Conservation (phyloP, 2,329 filamentous ascomycete genomes). For the Colletotrichum neosansevieriae region DNA sequence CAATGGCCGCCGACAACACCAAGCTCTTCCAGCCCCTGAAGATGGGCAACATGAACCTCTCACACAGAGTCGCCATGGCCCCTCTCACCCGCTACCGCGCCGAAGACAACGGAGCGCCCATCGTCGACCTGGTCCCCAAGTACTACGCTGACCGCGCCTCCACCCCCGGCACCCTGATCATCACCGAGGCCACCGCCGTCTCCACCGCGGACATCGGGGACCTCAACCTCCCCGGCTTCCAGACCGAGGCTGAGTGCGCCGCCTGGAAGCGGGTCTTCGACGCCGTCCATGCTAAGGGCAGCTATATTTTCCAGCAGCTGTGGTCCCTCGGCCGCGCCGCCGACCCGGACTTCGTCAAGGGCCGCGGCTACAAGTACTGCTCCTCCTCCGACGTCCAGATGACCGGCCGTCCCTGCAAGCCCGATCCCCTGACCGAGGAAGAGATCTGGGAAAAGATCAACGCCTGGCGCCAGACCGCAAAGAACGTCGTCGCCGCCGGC, state of each 20-base stretch:
- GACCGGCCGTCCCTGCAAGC: slow-evolving; percentile 41
- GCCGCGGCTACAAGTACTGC: slow-evolving; percentile 45
- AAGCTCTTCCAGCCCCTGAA: slow-evolving; percentile 58
- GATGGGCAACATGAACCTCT: slow-evolving; percentile 53
- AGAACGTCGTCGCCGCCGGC: slow-evolving; percentile 60
- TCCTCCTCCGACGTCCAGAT: slow-evolving; percentile 45
- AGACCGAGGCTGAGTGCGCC: slow-evolving; percentile 47
- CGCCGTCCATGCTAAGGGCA: slow-evolving; percentile 47
- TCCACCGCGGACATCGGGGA: slow-evolving; percentile 44
- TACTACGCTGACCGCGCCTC: slow-evolving; percentile 49
- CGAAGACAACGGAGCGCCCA: slow-evolving; percentile 52
- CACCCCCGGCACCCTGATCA: slow-evolving; percentile 58
- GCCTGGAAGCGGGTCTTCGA: slow-evolving; percentile 47
- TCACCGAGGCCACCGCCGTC: slow-evolving; percentile 48
- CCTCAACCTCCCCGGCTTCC: slow-evolving; percentile 57
- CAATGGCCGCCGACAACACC: slow-evolving; percentile 39
- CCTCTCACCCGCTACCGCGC: slow-evolving; percentile 68
- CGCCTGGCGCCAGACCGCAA: slow-evolving; percentile 62
- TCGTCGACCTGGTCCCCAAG: slow-evolving; percentile 43
- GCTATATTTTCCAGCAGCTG: slow-evolving; percentile 45
- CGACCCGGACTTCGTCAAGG: slow-evolving; percentile 35
- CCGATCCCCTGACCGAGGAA: slow-evolving; percentile 50
- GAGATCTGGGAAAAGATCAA: slow-evolving; percentile 72
- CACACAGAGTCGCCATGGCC: slow-evolving; percentile 65
- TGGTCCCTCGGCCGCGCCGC: slow-evolving; percentile 41